Evolutionary conservation across 805 yeast species (phyloP).

Genomic region (Ogataea wickerhamii): DNA sequence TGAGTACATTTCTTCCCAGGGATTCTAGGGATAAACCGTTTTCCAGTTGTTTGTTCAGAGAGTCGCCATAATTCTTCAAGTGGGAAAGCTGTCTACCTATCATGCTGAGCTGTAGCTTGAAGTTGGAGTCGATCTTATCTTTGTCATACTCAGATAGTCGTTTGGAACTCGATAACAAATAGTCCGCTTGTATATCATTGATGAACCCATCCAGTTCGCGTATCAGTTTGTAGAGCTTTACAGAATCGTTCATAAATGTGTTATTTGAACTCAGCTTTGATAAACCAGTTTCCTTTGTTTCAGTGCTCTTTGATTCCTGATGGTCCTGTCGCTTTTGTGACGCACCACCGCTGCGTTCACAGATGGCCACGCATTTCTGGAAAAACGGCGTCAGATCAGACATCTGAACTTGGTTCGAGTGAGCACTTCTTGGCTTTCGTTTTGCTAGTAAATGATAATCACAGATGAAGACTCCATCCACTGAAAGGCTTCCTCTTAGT

Average conservation of each 20-base stretch:
- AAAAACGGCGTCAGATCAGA: constrained; percentile 48
- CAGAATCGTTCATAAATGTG: constrained; percentile 40
- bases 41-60: constrained; percentile 48
- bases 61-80: constrained; percentile 35
- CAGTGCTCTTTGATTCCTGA: constrained; percentile 1
- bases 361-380: constrained; percentile 44
- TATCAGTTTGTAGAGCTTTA: constrained; percentile 34
- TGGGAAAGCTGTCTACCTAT: constrained; percentile 22
- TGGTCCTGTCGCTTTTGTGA: neutral
- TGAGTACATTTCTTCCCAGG: constrained; percentile 25
- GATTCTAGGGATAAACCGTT: constrained; percentile 49
- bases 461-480: too few relatives aligned
- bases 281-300: neutral
- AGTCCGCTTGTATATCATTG: constrained; percentile 33
- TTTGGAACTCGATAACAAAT: constrained; percentile 31
- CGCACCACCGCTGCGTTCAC: constrained; percentile 30
- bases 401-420: too few relatives aligned
- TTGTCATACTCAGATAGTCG: constrained; percentile 24
- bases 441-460: too few relatives aligned
- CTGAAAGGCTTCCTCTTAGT: too few relatives aligned
- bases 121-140: constrained; percentile 26
- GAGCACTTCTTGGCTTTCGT: too few relatives aligned
- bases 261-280: constrained; percentile 26
- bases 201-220: constrained; percentile 33
- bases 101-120: constrained; percentile 23